A percentile compares a stretch with the other conserved stretches of the same genome.
Conservation (phyloP, 345 rosid genomes). For the Citrus mangshanensis region DNA sequence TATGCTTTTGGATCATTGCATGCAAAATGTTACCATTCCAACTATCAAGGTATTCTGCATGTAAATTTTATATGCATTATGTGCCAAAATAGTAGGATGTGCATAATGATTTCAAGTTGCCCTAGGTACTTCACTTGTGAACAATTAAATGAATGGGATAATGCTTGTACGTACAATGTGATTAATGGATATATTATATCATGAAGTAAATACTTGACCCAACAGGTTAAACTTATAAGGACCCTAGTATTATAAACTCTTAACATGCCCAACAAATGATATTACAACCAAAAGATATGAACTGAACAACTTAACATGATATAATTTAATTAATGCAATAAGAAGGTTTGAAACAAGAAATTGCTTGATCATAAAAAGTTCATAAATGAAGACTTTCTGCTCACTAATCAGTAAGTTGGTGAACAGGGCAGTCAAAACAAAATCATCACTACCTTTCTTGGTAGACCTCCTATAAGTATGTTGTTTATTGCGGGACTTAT, state of each 20-base stretch:
- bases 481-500: neutral
- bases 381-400: neutral
- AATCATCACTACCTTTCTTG: neutral
- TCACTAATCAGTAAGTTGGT: neutral
- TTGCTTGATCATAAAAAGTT: neutral
- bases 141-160: neutral
- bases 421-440: neutral
- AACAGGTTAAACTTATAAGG: neutral
- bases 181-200: neutral
- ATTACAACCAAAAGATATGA: neutral
- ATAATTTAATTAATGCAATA: neutral
- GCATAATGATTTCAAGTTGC: neutral
- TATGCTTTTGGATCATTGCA: conserved; percentile 34
- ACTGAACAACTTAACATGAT: neutral
- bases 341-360: neutral
- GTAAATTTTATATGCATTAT: neutral
- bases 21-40: conserved; percentile 51
- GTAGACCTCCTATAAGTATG: neutral
- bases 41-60: conserved; percentile 54
- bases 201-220: neutral
- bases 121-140: neutral
- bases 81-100: neutral
- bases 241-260: no score
- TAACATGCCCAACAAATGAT: neutral
- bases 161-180: neutral